These are phyloP conservation scores for Kwoniella dejecticola DNA, from an alignment of 768 basidiomycete species.

Conservation along the genomic window DNA sequence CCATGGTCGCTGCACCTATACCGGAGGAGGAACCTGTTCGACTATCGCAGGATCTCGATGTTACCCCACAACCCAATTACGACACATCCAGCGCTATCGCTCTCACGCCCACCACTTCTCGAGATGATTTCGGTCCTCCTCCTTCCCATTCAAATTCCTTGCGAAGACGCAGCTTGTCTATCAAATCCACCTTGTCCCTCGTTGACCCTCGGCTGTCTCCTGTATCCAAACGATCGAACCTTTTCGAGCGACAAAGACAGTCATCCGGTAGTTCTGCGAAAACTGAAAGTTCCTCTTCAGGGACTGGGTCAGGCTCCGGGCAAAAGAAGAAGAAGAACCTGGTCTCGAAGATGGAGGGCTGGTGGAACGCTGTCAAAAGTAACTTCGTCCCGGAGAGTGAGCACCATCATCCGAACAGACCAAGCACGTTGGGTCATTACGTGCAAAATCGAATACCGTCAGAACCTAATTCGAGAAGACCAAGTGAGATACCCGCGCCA, in stretches of 20 bases:
- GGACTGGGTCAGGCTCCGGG: constrained; percentile 13
- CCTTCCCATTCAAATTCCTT: constrained; percentile 5
- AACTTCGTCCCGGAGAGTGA: constrained; percentile 47
- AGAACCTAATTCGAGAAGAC: constrained; percentile 43
- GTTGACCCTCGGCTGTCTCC: constrained; percentile 42
- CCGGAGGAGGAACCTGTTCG: constrained; percentile 18
- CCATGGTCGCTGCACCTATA: constrained; percentile 5
- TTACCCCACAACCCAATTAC: constrained; percentile 20
- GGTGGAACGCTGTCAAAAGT: constrained; percentile 56
- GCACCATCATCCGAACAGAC: constrained; percentile 13
- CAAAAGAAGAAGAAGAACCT: constrained; percentile 46
- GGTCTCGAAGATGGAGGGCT: constrained; percentile 52
- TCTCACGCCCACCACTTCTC: constrained; percentile 38
- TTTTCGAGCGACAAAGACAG: constrained; percentile 43
- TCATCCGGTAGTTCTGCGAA: constrained; percentile 36
- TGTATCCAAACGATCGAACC: constrained; percentile 22
- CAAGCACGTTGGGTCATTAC: constrained; percentile 24
- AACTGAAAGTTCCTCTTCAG: constrained; percentile 29
- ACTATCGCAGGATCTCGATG: constrained; percentile 10
- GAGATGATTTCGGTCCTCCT: constrained; percentile 29
- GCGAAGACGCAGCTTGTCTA: constrained; percentile 35
- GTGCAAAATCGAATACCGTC: constrained; percentile 38
- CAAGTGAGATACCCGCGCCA: constrained; percentile 26
- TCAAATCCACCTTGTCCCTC: constrained; percentile 33
- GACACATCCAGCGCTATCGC: constrained; percentile 36